Percentiles rank a stretch among this genome's conserved stretches.
Evolutionary conservation across 1,284 basidiomycete genomes (phyloP).

Genomic region (Afroboletus lepidellus): DNA sequence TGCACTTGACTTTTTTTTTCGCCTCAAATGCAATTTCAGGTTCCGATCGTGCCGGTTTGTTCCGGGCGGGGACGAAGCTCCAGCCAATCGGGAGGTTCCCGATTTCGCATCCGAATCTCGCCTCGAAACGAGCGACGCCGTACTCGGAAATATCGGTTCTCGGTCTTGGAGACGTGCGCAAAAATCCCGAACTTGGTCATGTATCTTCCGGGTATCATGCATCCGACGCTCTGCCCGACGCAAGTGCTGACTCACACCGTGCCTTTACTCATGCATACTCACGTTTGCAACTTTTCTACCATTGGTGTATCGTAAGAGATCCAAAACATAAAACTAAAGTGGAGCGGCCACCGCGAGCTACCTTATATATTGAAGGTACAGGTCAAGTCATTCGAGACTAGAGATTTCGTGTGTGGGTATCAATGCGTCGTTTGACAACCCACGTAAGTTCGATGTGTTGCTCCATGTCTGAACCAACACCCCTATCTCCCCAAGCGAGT

Average conservation of each 20-base stretch:
- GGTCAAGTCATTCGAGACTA: neutral
- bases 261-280: too few relatives aligned
- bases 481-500: slow-evolving; percentile 1
- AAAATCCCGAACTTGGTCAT: too few relatives aligned
- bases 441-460: neutral
- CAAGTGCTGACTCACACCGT: neutral
- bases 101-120: neutral
- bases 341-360: neutral
- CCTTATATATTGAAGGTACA: slow-evolving; percentile 4
- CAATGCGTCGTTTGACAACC: neutral
- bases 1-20: slow-evolving; percentile 7
- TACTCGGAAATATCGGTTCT: too few relatives aligned
- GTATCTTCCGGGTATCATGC: too few relatives aligned
- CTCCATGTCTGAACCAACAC: neutral
- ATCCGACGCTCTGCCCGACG: too few relatives aligned
- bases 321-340: neutral
- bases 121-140: too few relatives aligned
- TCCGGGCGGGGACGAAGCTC: slow-evolving; percentile 15
- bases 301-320: neutral
- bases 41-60: slow-evolving; percentile 32
- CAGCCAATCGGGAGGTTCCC: slow-evolving; percentile 28
- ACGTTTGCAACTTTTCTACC: neutral
- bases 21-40: slow-evolving; percentile 19
- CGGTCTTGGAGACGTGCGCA: too few relatives aligned
- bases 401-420: slow-evolving; percentile 1